Conservation (phyloP, 2,329 filamentous ascomycete species). For the Monilinia aucupariae region DNA sequence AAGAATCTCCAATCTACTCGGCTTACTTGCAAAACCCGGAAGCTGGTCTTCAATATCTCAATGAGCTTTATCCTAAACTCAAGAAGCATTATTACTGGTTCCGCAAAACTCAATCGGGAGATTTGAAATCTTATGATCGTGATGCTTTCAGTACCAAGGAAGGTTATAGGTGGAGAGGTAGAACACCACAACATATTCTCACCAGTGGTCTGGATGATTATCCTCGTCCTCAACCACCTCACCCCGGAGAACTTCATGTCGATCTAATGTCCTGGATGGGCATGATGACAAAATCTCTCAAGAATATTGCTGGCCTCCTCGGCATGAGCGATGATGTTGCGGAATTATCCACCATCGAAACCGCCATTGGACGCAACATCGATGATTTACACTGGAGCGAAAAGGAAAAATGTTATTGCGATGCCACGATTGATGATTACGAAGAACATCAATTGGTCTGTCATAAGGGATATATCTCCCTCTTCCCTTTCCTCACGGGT, state of each 20-base stretch:
- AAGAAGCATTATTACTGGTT: constrained; percentile 94
- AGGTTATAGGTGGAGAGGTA: constrained; percentile 90
- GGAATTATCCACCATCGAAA: constrained; percentile 65
- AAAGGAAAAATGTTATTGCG: constrained; percentile 77
- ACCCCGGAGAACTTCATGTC: constrained; percentile 91
- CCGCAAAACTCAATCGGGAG: constrained; percentile 81
- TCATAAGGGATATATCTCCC: constrained; percentile 91
- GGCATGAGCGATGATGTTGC: constrained; percentile 69
- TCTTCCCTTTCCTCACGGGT: constrained; percentile 88
- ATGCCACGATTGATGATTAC: constrained; percentile 90
- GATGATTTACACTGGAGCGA: constrained; percentile 92
- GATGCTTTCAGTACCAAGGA: constrained; percentile 85
- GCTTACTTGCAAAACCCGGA: constrained; percentile 63
- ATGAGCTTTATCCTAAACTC: constrained; percentile 76
- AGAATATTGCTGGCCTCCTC: constrained; percentile 72
- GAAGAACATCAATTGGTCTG: constrained; percentile 87
- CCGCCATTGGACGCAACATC: constrained; percentile 77
- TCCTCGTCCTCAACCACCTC: constrained; percentile 85
- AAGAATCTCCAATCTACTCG: constrained; percentile 49
- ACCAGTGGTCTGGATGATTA: constrained; percentile 96
- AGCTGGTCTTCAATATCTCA: constrained; percentile 65
- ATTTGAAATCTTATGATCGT: constrained; percentile 86
- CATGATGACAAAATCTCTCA: constrained; percentile 85
- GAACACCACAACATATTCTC: constrained; percentile 78
- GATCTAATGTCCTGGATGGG: constrained; percentile 96